Base-by-base conservation (phyloP, 768 basidiomycete genomes). In the Mycena pura region DNA sequence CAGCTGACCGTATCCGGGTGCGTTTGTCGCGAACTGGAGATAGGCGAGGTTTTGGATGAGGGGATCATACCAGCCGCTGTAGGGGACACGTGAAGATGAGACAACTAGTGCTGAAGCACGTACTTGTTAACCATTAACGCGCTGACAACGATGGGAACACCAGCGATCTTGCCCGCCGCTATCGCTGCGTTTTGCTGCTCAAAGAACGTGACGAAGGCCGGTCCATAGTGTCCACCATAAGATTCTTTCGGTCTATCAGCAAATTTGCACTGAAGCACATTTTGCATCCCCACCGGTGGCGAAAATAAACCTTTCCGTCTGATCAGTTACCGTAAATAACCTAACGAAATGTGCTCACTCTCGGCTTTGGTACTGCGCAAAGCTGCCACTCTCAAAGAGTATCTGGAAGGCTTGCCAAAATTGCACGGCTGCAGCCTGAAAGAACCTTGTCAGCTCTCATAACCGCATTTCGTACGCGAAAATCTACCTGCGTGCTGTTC, bases 151-250 rank as follows among this genome's bases (percentile, higher is more conserved):
- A 90, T 73, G 38, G 76, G 73, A 55, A 84, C 84, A 1, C 84
- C 88, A 22, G 78, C 40, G 6, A 88, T 62, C 3, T 65, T 56
- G 6, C 83, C 82, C 8, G 67, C 68, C 9, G 73, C 63, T 50
- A 89, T 88, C 49, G 79, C 72, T 1, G 74, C 73, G 47, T 88
- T 90, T 69, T 90, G 87, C 56, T 86, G 73, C 31, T 87, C 78
- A 67, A 90, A 89, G 67, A 81, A 88, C 5, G 84, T 84, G 28
- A 86, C 86, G 61, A 89, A 88, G 48, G 77, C 78, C 4, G 88
- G 86, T 0, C 84, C 87, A 68, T 87, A 89, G 66, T 89, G 87
- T 0, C 87, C 87, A 6, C 88, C 88, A 54, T 87, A 90, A 49
- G 85, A 86, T 68, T 90, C 87, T 6, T 15, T 10, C 24, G 15